Percentiles rank a stretch among this genome's conserved stretches.
phyloP scores from a whole-genome alignment of 768 basidiomycete genomes.

The Lactarius evosmus region DNA sequence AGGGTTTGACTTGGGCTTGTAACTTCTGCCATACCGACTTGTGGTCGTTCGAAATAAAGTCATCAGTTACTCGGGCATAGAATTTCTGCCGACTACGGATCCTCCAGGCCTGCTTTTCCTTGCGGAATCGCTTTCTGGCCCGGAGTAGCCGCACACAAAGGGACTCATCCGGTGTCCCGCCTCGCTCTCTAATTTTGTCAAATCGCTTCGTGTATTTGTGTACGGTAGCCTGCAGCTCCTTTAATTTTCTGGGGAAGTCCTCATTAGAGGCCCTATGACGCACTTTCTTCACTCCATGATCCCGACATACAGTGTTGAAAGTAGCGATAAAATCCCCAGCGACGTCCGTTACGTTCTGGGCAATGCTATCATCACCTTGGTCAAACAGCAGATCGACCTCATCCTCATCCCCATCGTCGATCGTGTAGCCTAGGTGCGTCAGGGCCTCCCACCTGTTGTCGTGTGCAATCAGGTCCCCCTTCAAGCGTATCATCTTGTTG shows the following conservation, averaged over 20 bases:
- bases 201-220: no score
- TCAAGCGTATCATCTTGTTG: not conserved
- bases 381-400: no score
- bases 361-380: no score
- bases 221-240: not conserved
- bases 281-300: not conserved
- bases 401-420: no score
- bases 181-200: no score
- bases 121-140: not conserved
- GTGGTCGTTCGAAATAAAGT: not conserved
- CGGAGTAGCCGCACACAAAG: not conserved
- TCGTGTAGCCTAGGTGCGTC: no score
- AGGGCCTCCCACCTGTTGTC: no score
- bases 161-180: not conserved
- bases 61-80: not conserved
- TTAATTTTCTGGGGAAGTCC: not conserved
- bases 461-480: not conserved
- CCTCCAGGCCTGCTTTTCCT: not conserved
- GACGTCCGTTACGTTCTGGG: no score
- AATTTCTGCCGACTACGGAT: no score
- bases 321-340: no score
- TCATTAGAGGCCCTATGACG: not conserved
- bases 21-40: not conserved
- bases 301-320: not conserved
- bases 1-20: not conserved